Percentiles rank a stretch among this genome's conserved stretches.
Evolutionary conservation across 345 rosid genomes (phyloP).

Genomic region (Mangifera indica): DNA sequence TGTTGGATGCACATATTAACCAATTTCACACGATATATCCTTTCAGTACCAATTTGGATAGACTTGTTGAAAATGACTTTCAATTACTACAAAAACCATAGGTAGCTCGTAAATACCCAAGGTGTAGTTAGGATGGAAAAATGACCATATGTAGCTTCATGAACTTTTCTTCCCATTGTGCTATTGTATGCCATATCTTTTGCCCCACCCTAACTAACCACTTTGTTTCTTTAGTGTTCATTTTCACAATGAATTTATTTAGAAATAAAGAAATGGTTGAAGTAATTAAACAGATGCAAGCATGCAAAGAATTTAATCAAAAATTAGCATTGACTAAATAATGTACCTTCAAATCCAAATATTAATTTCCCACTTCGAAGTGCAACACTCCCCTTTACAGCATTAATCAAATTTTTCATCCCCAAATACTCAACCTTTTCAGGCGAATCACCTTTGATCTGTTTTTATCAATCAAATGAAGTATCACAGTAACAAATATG

Average conservation of each 20-base stretch:
- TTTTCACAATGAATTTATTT: constrained; percentile 2
- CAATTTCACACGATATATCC: background rate
- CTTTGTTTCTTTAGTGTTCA: background rate
- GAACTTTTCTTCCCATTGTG: constrained; percentile 1
- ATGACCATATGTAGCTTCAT: background rate
- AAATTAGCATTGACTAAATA: constrained; percentile 8
- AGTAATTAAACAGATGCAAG: constrained; percentile 17
- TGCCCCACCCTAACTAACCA: background rate
- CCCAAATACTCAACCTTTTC: constrained; percentile 86
- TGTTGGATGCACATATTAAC: background rate
- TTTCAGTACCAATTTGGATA: background rate
- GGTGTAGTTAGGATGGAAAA: background rate
- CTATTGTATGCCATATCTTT: background rate
- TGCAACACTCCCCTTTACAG: constrained; percentile 67
- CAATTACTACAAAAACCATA: background rate
- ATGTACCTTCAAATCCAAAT: constrained; percentile 70
- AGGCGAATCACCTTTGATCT: constrained; percentile 97
- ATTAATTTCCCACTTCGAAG: constrained; percentile 69
- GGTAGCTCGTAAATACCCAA: background rate
- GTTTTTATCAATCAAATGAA: constrained; percentile 27
- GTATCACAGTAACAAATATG: background rate
- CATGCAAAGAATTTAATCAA: constrained; percentile 8
- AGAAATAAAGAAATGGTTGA: background rate
- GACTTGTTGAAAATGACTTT: background rate
- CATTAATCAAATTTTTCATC: constrained; percentile 83